Conservation (phyloP, 257 asterid species). For the Jaltomata sinuosa region DNA sequence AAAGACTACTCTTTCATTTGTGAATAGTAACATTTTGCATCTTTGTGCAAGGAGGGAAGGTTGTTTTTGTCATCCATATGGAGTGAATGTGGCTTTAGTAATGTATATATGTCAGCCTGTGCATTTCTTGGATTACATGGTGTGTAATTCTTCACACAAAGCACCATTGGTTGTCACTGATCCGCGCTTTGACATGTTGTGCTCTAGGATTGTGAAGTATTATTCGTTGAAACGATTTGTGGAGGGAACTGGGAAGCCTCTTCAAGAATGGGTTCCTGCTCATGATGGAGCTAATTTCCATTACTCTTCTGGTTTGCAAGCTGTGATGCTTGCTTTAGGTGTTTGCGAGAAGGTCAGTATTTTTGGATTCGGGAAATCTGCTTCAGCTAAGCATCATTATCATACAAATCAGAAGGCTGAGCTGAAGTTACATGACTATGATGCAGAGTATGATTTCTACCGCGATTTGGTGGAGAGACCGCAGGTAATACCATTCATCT, state of each 20-base stretch:
- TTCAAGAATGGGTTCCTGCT: conserved; percentile 52
- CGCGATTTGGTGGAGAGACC: conserved; percentile 46
- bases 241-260: conserved; percentile 34
- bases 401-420: conserved; percentile 84
- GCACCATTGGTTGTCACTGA: conserved; percentile 65
- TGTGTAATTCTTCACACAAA: conserved; percentile 66
- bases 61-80: conserved; percentile 93
- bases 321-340: conserved; percentile 79
- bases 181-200: conserved; percentile 62
- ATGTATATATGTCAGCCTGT: conserved; percentile 89
- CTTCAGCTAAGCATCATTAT: conserved; percentile 69
- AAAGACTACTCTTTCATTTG: conserved; percentile 71
- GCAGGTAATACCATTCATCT: conserved; percentile 58
- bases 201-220: conserved; percentile 75
- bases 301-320: conserved; percentile 96
- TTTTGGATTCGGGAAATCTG: conserved; percentile 82
- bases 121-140: conserved; percentile 74
- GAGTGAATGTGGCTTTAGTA: conserved; percentile 50
- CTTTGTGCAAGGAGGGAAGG: conserved; percentile 66
- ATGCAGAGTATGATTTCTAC: conserved; percentile 86
- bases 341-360: conserved; percentile 74
- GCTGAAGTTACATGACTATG: conserved; percentile 80
- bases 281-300: conserved; percentile 77
- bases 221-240: conserved; percentile 61
- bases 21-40: conserved; percentile 81